These are phyloP conservation scores for Malus hybrid DNA, from an alignment of 331 rosid species.

Conservation along the genomic window DNA sequence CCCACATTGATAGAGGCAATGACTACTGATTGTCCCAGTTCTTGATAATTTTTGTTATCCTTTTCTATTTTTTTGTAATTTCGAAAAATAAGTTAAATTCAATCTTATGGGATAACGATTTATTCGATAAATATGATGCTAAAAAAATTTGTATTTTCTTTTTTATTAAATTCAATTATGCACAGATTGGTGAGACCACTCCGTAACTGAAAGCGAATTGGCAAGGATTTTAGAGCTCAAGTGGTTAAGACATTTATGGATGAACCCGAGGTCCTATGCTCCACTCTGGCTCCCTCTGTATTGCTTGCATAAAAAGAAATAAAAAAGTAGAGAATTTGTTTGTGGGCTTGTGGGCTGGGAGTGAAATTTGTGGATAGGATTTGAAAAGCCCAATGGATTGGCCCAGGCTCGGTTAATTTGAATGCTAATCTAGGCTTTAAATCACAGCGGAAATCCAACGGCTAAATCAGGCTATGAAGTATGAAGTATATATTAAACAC, in stretches of 20 bases:
- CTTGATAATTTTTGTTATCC: background rate
- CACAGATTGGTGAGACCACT: background rate
- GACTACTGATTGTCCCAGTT: background rate
- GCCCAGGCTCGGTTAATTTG: no score
- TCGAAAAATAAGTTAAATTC: background rate
- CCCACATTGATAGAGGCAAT: background rate
- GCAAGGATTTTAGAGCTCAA: background rate
- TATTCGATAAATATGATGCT: background rate
- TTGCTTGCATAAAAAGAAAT: background rate
- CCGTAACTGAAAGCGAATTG: background rate
- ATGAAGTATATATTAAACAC: no score
- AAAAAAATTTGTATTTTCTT: background rate
- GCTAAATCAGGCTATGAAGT: background rate
- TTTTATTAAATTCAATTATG: background rate
- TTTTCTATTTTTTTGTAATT: background rate
- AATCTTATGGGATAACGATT: background rate
- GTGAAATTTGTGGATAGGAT: no score
- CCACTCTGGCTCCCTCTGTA: background rate
- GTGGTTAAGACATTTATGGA: no score
- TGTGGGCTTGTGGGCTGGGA: background rate
- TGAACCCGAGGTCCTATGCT: background rate
- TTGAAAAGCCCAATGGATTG: no score
- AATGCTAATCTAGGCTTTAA: background rate
- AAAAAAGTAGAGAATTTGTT: background rate
- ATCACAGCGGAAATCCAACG: background rate